phyloP scores from a whole-genome alignment of 2,329 filamentous ascomycete species.

The Phyllosticta citrichinensis region DNA sequence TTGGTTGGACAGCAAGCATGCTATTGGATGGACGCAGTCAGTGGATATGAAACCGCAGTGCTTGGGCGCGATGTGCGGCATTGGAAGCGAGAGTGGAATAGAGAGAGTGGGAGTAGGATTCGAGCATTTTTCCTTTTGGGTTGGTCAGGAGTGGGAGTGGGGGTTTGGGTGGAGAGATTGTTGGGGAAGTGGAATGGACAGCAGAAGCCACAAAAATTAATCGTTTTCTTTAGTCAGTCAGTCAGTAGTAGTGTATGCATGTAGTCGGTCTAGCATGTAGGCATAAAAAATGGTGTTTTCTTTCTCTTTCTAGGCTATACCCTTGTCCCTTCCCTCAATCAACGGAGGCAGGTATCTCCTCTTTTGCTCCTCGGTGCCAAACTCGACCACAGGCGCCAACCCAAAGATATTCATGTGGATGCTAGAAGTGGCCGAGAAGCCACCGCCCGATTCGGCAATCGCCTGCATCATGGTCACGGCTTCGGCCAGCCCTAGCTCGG shows the following conservation, averaged over 20 bases:
- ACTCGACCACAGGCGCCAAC: constrained; percentile 36
- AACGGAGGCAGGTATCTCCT: constrained; percentile 30
- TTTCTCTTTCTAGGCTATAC: not conserved
- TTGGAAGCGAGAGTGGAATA: too few relatives aligned
- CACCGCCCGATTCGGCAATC: constrained; percentile 52
- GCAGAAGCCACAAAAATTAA: too few relatives aligned
- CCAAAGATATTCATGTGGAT: constrained; percentile 42
- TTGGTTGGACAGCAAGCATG: too few relatives aligned
- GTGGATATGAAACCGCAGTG: too few relatives aligned
- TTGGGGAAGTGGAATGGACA: not conserved
- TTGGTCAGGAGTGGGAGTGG: too few relatives aligned
- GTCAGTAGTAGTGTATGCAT: too few relatives aligned
- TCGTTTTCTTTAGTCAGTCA: too few relatives aligned
- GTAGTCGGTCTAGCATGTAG: too few relatives aligned
- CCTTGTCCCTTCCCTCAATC: constrained; percentile 31
- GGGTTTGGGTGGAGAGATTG: not conserved
- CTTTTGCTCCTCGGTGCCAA: constrained; percentile 34
- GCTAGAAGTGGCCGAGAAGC: constrained; percentile 32
- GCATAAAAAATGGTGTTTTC: too few relatives aligned
- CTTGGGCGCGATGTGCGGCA: too few relatives aligned
- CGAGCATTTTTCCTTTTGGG: not conserved
- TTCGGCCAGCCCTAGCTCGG: constrained; percentile 67
- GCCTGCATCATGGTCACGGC: constrained; percentile 84
- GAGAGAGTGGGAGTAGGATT: too few relatives aligned
- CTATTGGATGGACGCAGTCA: too few relatives aligned